phyloP scores from a whole-genome alignment of 352 stramenopile species.

The Pythium phragmiticola region DNA sequence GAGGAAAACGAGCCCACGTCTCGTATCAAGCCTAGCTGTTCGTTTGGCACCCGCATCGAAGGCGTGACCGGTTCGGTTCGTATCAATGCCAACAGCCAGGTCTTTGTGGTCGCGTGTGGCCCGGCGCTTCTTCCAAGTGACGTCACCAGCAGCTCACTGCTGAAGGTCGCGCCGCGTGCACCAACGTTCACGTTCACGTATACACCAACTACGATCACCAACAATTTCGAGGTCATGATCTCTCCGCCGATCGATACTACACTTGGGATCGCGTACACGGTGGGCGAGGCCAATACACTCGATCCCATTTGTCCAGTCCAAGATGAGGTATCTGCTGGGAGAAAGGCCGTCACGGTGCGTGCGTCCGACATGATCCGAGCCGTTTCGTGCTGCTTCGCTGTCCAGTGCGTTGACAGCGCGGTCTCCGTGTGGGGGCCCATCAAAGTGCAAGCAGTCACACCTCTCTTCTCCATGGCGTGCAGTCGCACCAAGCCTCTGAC shows the following conservation, averaged over 20 bases:
- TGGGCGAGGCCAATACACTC: constrained; percentile 19
- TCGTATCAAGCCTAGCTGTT: constrained; percentile 38
- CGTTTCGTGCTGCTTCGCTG: constrained; percentile 42
- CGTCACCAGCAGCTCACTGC: constrained; percentile 23
- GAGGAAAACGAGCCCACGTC: neutral
- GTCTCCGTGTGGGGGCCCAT: constrained; percentile 28
- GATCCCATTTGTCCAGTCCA: constrained; percentile 10
- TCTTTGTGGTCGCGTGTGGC: constrained; percentile 49
- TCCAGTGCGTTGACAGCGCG: constrained; percentile 27
- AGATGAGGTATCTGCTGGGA: constrained; percentile 23
- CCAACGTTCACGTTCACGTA: constrained; percentile 37
- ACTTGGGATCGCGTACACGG: constrained; percentile 32
- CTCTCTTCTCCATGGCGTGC: constrained; percentile 25
- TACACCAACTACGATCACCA: constrained; percentile 41
- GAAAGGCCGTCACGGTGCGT: constrained; percentile 20
- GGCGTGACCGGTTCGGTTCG: constrained; percentile 17
- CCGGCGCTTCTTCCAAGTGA: constrained; percentile 34
- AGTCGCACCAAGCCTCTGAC: constrained; percentile 28
- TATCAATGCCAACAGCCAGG: constrained; percentile 38
- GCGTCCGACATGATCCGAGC: constrained; percentile 48
- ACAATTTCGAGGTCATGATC: constrained; percentile 50
- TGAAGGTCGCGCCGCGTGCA: constrained; percentile 37
- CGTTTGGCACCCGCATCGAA: constrained; percentile 32
- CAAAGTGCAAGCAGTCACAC: constrained; percentile 22
- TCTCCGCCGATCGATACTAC: constrained; percentile 10